Percentiles rank a stretch among this genome's conserved stretches.
Evolutionary conservation across 495 filamentous ascomycete species (phyloP).

Genomic region (Hyaloscypha finlandica): DNA sequence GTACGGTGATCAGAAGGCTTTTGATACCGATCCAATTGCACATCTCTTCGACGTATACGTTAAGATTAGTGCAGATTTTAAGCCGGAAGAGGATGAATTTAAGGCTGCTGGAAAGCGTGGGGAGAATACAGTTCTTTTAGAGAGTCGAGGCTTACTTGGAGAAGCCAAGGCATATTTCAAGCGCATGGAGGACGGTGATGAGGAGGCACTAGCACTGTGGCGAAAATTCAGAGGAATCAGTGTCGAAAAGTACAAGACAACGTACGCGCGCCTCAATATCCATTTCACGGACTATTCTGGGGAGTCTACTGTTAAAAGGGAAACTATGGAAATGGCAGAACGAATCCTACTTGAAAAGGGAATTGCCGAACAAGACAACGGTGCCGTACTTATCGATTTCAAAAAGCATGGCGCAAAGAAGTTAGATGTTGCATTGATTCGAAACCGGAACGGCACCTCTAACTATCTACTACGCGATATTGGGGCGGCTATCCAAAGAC

Average conservation of each 20-base stretch:
- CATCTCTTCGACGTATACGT: constrained; percentile 73
- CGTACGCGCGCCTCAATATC: constrained; percentile 70
- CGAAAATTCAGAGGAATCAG: constrained; percentile 64
- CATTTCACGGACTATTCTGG: constrained; percentile 70
- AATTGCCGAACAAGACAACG: constrained; percentile 2
- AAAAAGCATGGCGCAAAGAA: constrained; percentile 3
- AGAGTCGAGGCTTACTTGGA: constrained; percentile 53
- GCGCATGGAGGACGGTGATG: constrained; percentile 66
- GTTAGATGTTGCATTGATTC: constrained; percentile 5
- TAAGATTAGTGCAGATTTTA: constrained; percentile 58
- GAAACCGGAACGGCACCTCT: constrained; percentile 50
- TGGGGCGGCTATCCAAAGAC: constrained; percentile 5
- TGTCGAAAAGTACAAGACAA: constrained; percentile 62
- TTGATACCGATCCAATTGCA: constrained; percentile 25
- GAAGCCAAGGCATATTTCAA: constrained; percentile 68
- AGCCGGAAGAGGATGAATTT: constrained; percentile 54
- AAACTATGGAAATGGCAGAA: constrained; percentile 3
- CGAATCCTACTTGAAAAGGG: constrained; percentile 6
- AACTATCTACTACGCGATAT: constrained; percentile 11
- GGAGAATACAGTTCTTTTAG: constrained; percentile 41
- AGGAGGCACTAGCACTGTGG: constrained; percentile 63
- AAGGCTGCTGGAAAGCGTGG: constrained; percentile 57
- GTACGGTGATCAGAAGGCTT: constrained; percentile 57
- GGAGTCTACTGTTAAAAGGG: constrained; percentile 46
- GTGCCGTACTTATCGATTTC: constrained; percentile 3